Percentiles rank a stretch among this genome's conserved stretches.
Evolutionary conservation across 352 stramenopile species (phyloP).

Genomic region (Pythium folliculosum): DNA sequence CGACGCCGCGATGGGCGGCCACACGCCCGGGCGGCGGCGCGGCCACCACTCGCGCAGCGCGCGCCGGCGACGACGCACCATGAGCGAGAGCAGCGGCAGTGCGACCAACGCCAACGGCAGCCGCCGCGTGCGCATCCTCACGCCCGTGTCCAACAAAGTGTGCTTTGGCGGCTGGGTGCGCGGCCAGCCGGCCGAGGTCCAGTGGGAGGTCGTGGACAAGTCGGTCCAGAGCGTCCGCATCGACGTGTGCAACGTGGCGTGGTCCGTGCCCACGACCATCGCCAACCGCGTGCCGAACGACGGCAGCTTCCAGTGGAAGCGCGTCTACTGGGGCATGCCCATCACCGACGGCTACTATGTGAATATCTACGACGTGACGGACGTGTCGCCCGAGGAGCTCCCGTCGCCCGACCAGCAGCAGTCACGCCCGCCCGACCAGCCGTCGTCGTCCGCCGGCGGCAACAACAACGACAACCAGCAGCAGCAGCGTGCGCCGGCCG

Average conservation of each 20-base stretch:
- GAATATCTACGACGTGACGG: conserved; percentile 85
- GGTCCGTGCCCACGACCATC: conserved; percentile 80
- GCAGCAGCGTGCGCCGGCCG: background rate
- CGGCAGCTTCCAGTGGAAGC: conserved; percentile 69
- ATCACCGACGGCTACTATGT: conserved; percentile 87
- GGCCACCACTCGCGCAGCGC: conserved; percentile 27
- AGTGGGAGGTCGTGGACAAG: conserved; percentile 76
- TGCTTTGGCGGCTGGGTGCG: conserved; percentile 71
- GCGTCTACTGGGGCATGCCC: conserved; percentile 86
- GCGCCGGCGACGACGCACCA: conserved; percentile 27
- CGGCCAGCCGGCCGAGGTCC: conserved; percentile 74
- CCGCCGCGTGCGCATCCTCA: conserved; percentile 57
- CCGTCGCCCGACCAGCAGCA: conserved; percentile 28
- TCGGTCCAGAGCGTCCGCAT: conserved; percentile 75
- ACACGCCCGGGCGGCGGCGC: conserved; percentile 23
- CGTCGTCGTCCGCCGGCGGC: background rate
- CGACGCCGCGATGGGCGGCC: conserved; percentile 1
- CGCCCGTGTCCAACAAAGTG: conserved; percentile 46
- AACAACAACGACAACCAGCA: conserved; percentile 12
- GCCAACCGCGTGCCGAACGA: conserved; percentile 66
- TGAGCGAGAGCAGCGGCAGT: conserved; percentile 40
- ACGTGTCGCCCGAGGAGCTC: conserved; percentile 36
- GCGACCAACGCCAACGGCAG: conserved; percentile 18
- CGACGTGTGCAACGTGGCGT: conserved; percentile 85
- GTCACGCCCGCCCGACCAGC: conserved; percentile 27